Evolutionary conservation across 495 filamentous ascomycete species (phyloP).

Genomic region (Collariella sp.): DNA sequence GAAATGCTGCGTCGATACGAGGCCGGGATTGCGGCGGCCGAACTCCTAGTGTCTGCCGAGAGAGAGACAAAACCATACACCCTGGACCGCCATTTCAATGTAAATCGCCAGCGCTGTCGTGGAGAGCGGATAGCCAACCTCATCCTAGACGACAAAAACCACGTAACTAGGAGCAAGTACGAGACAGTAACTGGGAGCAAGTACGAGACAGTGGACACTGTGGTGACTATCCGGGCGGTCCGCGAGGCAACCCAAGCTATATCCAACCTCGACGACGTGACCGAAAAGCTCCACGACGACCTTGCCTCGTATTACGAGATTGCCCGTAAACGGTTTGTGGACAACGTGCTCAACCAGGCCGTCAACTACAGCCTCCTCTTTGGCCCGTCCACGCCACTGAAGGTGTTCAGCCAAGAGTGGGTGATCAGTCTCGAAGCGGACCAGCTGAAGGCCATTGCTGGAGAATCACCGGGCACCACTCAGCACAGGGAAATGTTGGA

Average conservation of each 20-base stretch:
- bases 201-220: too few relatives aligned
- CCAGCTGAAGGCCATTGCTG: constrained; percentile 30
- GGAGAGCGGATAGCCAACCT: constrained; percentile 19
- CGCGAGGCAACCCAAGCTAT: constrained; percentile 22
- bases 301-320: constrained; percentile 55
- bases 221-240: constrained; percentile 16
- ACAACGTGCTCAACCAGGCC: constrained; percentile 40
- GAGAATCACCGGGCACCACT: constrained; percentile 21
- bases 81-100: constrained; percentile 45
- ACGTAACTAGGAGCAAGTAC: too few relatives aligned
- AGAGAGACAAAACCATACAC: constrained; percentile 41
- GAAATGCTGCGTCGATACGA: constrained; percentile 36
- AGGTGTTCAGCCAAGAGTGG: constrained; percentile 27
- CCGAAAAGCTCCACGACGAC: constrained; percentile 49
- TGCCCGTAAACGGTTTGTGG: constrained; percentile 48
- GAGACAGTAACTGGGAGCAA: too few relatives aligned
- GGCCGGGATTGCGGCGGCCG: constrained; percentile 31
- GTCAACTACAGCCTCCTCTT: constrained; percentile 29
- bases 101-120: constrained; percentile 38
- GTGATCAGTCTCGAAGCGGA: constrained; percentile 25
- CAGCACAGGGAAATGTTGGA: constrained; percentile 19
- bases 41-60: constrained; percentile 44
- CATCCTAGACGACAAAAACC: neutral
- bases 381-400: constrained; percentile 27
- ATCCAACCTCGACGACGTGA: constrained; percentile 40